A percentile compares a stretch with the other conserved stretches of the same genome.
Conservation (phyloP, 2,329 filamentous ascomycete genomes). For the Aspergillus versicolor region DNA sequence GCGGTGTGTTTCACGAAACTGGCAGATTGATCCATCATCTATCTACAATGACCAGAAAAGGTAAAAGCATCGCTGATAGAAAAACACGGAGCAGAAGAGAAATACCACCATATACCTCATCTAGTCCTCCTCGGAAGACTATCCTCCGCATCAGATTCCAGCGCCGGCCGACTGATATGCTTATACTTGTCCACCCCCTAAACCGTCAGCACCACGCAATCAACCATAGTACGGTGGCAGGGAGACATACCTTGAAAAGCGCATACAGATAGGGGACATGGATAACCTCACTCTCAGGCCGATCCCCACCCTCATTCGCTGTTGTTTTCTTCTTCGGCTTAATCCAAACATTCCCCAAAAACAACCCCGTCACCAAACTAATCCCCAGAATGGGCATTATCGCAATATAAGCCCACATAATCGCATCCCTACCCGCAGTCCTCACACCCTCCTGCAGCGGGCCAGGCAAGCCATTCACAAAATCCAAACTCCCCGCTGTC, state of each 20-base stretch:
- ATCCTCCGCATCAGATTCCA: background rate
- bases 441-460: slow-evolving; percentile 40
- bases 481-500: slow-evolving; percentile 33
- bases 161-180: slow-evolving; percentile 20
- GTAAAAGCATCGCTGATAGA: too few species aligned
- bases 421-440: slow-evolving; percentile 52
- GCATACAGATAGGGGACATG: slow-evolving; percentile 33
- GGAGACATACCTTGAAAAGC: slow-evolving; percentile 26
- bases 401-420: slow-evolving; percentile 65
- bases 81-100: too few species aligned
- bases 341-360: slow-evolving; percentile 56
- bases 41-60: too few species aligned
- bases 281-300: slow-evolving; percentile 29
- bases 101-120: too few species aligned
- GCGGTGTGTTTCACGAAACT: too few species aligned
- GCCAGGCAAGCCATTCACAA: slow-evolving; percentile 35
- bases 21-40: too few species aligned
- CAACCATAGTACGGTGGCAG: background rate
- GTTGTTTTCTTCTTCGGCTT: slow-evolving; percentile 12
- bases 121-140: too few species aligned
- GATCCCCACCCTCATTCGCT: background rate
- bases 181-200: slow-evolving; percentile 28
- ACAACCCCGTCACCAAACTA: slow-evolving; percentile 44
- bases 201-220: background rate
- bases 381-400: slow-evolving; percentile 60